Conservation (phyloP, 805 yeast genomes). For the Starmerella sp. region DNA sequence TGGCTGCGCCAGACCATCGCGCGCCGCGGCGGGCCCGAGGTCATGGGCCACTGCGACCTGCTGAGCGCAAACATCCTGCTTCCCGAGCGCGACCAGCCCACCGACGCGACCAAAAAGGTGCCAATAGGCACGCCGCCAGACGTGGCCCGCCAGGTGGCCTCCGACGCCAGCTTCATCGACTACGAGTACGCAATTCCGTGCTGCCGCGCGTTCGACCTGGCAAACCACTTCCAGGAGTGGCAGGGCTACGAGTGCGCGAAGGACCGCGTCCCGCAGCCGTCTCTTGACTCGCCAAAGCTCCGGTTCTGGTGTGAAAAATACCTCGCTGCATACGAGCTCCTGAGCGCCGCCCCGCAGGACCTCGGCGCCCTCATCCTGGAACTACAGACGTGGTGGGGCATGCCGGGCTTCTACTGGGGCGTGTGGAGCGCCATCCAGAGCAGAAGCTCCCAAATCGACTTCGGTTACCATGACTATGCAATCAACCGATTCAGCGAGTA, state of each 20-base stretch:
- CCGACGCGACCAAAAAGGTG: slow-evolving; percentile 8
- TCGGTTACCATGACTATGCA: slow-evolving; percentile 55
- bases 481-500: slow-evolving; percentile 52
- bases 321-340: slow-evolving; percentile 29
- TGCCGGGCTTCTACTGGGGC: slow-evolving; percentile 82
- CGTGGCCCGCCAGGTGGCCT: not conserved
- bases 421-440: slow-evolving; percentile 72
- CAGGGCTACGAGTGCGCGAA: slow-evolving; percentile 69
- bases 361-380: slow-evolving; percentile 43
- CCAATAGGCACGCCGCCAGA: slow-evolving; percentile 4
- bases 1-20: slow-evolving; percentile 42
- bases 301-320: slow-evolving; percentile 51
- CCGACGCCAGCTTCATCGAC: slow-evolving; percentile 46
- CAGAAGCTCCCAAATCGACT: slow-evolving; percentile 56
- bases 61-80: slow-evolving; percentile 63
- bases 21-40: slow-evolving; percentile 39
- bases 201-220: slow-evolving; percentile 63
- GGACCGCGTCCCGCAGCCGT: slow-evolving; percentile 46
- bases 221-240: slow-evolving; percentile 70
- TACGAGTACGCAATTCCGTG: slow-evolving; percentile 64
- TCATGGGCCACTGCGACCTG: slow-evolving; percentile 60
- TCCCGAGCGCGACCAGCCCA: slow-evolving; percentile 29
- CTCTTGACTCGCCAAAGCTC: slow-evolving; percentile 34
- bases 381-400: slow-evolving; percentile 51
- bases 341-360: slow-evolving; percentile 22